Evolutionary conservation across 2,329 filamentous ascomycete species (phyloP).

Genomic region (Akanthomyces muscarius): DNA sequence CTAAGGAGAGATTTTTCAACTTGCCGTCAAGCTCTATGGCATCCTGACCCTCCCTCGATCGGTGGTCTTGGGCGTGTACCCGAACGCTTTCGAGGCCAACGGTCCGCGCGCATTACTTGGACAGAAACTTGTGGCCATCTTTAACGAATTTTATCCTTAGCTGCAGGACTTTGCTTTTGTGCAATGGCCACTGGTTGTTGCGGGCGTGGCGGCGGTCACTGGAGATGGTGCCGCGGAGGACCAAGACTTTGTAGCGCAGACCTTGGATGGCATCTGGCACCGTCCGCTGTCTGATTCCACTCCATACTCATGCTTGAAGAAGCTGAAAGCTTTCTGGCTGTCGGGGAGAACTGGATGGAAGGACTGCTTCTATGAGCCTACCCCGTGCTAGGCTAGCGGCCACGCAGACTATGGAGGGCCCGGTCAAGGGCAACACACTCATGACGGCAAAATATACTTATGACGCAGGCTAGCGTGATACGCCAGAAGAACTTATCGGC

Average conservation of each 20-base stretch:
- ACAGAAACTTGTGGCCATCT: not conserved
- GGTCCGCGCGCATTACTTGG: not conserved
- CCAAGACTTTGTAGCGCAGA: not conserved
- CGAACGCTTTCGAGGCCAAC: not conserved
- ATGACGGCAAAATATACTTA: no score
- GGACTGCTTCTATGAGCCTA: not conserved
- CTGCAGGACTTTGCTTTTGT: not conserved
- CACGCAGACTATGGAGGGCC: no score
- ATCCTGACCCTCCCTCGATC: not conserved
- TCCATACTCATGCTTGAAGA: not conserved
- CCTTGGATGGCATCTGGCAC: not conserved
- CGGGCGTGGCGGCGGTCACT: not conserved
- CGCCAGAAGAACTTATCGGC: no score
- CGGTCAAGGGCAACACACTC: no score
- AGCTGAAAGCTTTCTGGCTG: not conserved
- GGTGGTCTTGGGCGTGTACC: not conserved
- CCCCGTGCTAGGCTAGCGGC: not conserved
- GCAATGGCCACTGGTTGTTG: not conserved
- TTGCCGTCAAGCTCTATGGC: not conserved
- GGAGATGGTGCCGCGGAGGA: not conserved
- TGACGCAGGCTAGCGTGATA: no score
- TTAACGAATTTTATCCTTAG: not conserved
- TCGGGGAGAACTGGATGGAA: not conserved
- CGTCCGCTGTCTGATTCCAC: not conserved
- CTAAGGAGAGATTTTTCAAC: not conserved